These are phyloP conservation scores for Ampelocalamus luodianensis DNA, from an alignment of 176 grass and related monocot species.

Conservation along the genomic window DNA sequence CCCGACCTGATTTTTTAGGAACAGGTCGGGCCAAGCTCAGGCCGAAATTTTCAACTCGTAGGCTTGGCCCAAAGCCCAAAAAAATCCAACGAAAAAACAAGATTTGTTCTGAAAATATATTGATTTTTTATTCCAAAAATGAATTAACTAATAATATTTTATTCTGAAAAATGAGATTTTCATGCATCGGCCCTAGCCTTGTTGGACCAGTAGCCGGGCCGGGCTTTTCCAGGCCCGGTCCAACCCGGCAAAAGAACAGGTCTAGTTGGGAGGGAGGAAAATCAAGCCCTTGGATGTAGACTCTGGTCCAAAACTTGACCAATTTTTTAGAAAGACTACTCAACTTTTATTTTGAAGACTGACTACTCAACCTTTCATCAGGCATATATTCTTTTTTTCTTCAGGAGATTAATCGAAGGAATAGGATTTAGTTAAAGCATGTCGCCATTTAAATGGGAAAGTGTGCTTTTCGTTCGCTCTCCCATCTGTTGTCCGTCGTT, in stretches of 20 bases:
- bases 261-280: neutral
- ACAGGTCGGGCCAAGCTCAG: no score
- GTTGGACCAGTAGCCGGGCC: no score
- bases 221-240: no score
- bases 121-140: no score
- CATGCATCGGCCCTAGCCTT: no score
- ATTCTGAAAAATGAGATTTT: no score
- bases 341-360: neutral
- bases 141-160: no score
- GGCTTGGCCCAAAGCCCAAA: no score
- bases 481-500: neutral
- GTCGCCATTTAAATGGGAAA: constrained; percentile 29
- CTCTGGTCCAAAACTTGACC: neutral
- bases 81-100: no score
- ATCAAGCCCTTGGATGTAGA: neutral
- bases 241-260: neutral
- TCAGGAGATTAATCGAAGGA: neutral
- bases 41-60: neutral
- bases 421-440: constrained; percentile 1
- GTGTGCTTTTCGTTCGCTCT: constrained; percentile 10
- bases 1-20: neutral
- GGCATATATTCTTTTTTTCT: neutral
- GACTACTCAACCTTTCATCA: neutral
- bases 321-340: neutral
- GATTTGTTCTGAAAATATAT: no score